These are phyloP conservation scores for Erigeron philadelphicus DNA, from an alignment of 140 eudicot species.

Conservation along the genomic window DNA sequence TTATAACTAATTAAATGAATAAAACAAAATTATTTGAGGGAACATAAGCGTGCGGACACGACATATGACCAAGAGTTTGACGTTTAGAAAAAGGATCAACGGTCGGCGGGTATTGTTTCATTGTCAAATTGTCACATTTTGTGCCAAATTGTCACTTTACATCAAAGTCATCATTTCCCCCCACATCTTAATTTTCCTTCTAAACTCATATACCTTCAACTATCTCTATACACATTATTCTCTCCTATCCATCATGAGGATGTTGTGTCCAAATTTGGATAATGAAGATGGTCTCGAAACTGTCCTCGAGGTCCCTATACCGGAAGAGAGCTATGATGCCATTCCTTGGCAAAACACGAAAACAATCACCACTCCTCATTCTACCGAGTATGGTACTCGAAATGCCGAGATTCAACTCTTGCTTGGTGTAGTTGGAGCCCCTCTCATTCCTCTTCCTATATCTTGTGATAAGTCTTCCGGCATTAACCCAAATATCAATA, in stretches of 20 bases:
- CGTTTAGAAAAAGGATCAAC: slow-evolving; percentile 41
- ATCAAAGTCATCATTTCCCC: slow-evolving; percentile 29
- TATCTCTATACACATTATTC: background rate
- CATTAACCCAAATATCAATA: slow-evolving; percentile 39
- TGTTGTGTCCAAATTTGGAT: slow-evolving; percentile 70
- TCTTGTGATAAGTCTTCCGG: slow-evolving; percentile 22
- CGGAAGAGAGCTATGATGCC: slow-evolving; percentile 55
- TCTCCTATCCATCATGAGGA: slow-evolving; percentile 48
- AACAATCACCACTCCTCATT: slow-evolving; percentile 33
- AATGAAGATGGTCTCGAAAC: slow-evolving; percentile 74
- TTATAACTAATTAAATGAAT: background rate
- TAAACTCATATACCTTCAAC: slow-evolving; percentile 9
- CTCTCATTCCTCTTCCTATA: slow-evolving; percentile 74
- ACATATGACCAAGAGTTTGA: slow-evolving; percentile 44
- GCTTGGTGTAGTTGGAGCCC: slow-evolving; percentile 88
- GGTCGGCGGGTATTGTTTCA: slow-evolving; percentile 45
- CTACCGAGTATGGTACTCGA: slow-evolving; percentile 37
- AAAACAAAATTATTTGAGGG: background rate
- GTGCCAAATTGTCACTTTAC: slow-evolving; percentile 36
- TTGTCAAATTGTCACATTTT: slow-evolving; percentile 19
- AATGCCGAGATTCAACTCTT: slow-evolving; percentile 64
- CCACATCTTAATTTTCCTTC: slow-evolving; percentile 13
- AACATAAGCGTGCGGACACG: slow-evolving; percentile 65
- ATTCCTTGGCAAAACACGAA: slow-evolving; percentile 47
- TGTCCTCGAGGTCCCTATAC: slow-evolving; percentile 88